Base-by-base conservation (phyloP, 495 filamentous ascomycete species). In the Penicillium turbatum region DNA sequence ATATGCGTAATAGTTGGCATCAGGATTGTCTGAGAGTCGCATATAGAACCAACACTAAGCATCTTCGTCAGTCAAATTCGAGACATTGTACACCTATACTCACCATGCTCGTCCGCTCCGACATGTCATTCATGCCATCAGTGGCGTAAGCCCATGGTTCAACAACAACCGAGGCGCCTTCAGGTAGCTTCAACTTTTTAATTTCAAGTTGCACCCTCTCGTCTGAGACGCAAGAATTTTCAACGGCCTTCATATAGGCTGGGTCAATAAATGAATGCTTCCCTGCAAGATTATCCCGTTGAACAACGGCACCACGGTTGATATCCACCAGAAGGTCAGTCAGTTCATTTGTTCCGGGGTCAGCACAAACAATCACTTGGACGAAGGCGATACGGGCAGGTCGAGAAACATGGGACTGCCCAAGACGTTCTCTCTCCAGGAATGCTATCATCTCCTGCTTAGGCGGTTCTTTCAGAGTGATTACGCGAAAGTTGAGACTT, bases 1-100 rank as follows among this genome's bases (percentile, higher is more conserved):
- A 47, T 87, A 83, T 1, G 88, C 83, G 66, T 95, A 95, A 62
- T 89, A 83, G 58, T 91, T 92, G 30, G 63, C 61, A 16, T 75
- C 70, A 0, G 40, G 53, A 15, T 66, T 43, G 10, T 62, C 55
- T 3, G 56, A 15, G 1, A 64, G 48, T 6, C 60, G 48, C 60
- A 69, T 63, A 35, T 72, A 72, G 9, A 73, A 64, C 39, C 54
- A 72, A 29, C 68, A 67, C 66, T 72, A n/a, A n/a, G 1, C 12
- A 36, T 36, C 32, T 15, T 7, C 10, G 31, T 38, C 26, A 47
- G 44, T 5, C 16, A 13, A n/a, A 3, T 34, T 30, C 39, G 27
- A 24, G 9, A 17, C 19, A 26, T 32, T 29, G 6, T 21, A 1
- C 17, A 10, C 34, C n/a, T 12, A 10, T 15, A 32, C 44, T 51